Conservation (phyloP, 345 rosid species). For the Acer saccharum region DNA sequence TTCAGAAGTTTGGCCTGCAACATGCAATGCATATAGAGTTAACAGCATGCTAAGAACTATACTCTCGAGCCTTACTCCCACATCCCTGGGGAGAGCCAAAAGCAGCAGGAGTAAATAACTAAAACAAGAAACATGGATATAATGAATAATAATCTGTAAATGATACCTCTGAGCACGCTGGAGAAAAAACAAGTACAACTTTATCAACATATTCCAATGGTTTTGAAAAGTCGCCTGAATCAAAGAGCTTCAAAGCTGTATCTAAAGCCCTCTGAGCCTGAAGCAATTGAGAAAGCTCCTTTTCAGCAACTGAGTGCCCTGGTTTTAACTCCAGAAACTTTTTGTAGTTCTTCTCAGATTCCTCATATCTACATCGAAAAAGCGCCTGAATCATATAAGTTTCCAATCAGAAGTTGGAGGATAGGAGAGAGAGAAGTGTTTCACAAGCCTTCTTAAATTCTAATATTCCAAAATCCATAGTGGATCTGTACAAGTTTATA, state of each 20-base stretch:
- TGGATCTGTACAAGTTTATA: not conserved
- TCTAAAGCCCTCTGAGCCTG: conserved; percentile 91
- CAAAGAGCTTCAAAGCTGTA: conserved; percentile 62
- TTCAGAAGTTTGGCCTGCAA: conserved; percentile 86
- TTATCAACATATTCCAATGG: conserved; percentile 81
- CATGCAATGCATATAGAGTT: not conserved
- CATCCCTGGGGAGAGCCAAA: not conserved
- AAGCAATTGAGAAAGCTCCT: conserved; percentile 87
- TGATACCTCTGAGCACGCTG: conserved; percentile 84
- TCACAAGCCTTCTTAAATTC: not conserved
- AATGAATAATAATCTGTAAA: not conserved
- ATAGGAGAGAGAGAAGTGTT: conserved; percentile 8
- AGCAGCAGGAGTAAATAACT: not conserved
- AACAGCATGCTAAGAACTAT: conserved; percentile 10
- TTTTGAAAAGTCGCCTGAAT: conserved; percentile 68
- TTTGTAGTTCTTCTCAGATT: conserved; percentile 71
- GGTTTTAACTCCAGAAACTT: conserved; percentile 72
- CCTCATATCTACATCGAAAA: conserved; percentile 75
- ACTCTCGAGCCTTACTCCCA: conserved; percentile 12
- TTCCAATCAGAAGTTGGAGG: conserved; percentile 33
- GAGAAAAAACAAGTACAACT: conserved; percentile 94
- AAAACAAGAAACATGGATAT: not conserved
- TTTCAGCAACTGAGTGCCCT: conserved; percentile 71
- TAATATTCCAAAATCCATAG: not conserved
- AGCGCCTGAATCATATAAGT: conserved; percentile 36